Evolutionary conservation across 345 rosid genomes (phyloP), one percentile per base, ranked within the genome.

Genomic region (Geranium brycei): DNA sequence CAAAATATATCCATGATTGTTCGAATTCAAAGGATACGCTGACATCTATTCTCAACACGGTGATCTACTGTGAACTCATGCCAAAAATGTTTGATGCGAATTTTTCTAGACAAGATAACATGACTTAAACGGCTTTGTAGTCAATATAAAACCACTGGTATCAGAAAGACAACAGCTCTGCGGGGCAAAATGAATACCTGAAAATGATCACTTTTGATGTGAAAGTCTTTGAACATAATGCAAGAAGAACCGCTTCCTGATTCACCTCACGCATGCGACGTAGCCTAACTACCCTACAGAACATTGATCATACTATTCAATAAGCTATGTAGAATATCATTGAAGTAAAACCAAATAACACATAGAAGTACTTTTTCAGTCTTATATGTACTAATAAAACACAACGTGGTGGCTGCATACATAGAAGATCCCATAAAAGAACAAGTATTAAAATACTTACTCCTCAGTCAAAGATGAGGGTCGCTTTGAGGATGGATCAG

Each of bases 211-310:
- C 97, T 85, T 80, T 90, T 65, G 85, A 79, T 56, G 79, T 86
- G 73, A 93, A 90, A 51, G 96, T 86, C 77, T 88, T 86, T 41
- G 95, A 77, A 79, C 99, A 93, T 73, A 93, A 75, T 66, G 97
- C 84, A 58, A 93, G 87, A 67, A 93, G 97, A 74, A 93, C 95
- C 2, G 97, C 95, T 78, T 88, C 97, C 77, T 86, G 95, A 76
- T 90, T 88, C 30, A 79, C 82, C 76, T 88, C 97, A 35, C 91
- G 95, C 75, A 82, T 83, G 75, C 99, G 81, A 17, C 96, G 97
- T 72, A 90, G 77, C 72, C 96, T 90, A 68, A 93, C 84, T 72
- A 93, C 97, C 88, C 97, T 93, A 71, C 66, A 74, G 13, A 76
- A 47, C 40, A 70, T 32, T 56, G 64, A 67, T 40, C 47, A 65